These are phyloP conservation scores for Moricandia arvensis DNA, from an alignment of 345 rosid genomes.

Conservation along the genomic window DNA sequence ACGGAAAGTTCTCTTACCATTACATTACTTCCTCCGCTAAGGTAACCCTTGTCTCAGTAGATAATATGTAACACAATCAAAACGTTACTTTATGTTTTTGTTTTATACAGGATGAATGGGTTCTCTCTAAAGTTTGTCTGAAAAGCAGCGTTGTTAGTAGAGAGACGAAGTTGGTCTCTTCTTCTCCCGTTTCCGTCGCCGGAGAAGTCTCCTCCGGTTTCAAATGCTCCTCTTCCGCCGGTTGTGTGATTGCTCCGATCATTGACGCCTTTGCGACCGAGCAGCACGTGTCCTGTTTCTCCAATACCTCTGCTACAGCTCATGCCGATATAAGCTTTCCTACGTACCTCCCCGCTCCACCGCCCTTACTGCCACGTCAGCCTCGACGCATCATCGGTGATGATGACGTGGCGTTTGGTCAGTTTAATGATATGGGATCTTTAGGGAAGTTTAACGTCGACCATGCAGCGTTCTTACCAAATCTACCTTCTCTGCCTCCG, in stretches of 20 bases:
- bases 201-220: conserved; percentile 2
- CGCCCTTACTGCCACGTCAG: conserved; percentile 36
- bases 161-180: conserved; percentile 31
- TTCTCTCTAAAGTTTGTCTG: conserved; percentile 77
- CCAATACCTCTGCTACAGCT: conserved; percentile 53
- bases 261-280: conserved; percentile 34
- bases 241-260: conserved; percentile 19
- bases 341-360: conserved; percentile 19
- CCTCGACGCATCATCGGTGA: neutral
- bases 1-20: conserved; percentile 86
- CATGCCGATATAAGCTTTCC: conserved; percentile 36
- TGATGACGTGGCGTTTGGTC: conserved; percentile 31
- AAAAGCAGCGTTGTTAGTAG: conserved; percentile 46
- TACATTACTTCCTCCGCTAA: conserved; percentile 68
- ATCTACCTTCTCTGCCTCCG: conserved; percentile 32
- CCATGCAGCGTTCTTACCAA: conserved; percentile 15
- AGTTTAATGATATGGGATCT: neutral
- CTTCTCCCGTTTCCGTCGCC: conserved; percentile 26
- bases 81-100: neutral
- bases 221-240: conserved; percentile 35
- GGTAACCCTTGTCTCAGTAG: conserved; percentile 36
- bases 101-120: conserved; percentile 82
- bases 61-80: neutral
- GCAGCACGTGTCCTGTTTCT: conserved; percentile 99
- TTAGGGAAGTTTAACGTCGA: conserved; percentile 5